These are phyloP conservation scores for Speleostelium caveatum DNA, from an alignment of 78 protist genomes.

Conservation along the genomic window DNA sequence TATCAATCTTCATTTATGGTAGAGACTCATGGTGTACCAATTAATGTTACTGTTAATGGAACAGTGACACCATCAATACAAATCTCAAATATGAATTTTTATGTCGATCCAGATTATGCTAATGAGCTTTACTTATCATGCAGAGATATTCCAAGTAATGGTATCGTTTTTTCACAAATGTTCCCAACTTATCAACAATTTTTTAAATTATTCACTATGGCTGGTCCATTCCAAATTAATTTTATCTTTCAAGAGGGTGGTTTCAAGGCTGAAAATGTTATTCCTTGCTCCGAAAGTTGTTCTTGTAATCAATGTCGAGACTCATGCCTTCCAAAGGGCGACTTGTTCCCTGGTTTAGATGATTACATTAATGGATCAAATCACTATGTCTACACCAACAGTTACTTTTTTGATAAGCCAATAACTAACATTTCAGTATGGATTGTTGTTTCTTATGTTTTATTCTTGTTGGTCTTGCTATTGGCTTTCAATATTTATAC, in stretches of 20 bases:
- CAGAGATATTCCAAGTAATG: constrained; percentile 17
- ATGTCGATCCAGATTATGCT: constrained; percentile 48
- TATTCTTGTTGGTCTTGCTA: constrained; percentile 13
- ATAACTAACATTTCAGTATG: constrained; percentile 31
- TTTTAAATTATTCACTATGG: constrained; percentile 1
- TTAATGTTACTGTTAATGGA: background rate
- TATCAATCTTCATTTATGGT: constrained; percentile 68
- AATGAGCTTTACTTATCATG: constrained; percentile 35
- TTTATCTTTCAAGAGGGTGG: constrained; percentile 20
- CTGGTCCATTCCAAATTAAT: constrained; percentile 8
- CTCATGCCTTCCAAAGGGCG: background rate
- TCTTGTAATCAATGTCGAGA: constrained; percentile 36
- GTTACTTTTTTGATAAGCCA: background rate
- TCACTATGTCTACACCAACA: background rate
- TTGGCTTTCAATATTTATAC: background rate
- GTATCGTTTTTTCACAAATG: background rate
- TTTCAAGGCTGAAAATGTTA: background rate
- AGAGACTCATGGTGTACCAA: background rate
- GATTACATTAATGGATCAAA: background rate
- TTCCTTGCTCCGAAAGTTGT: constrained; percentile 23
- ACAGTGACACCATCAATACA: too few relatives aligned
- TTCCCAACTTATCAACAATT: background rate
- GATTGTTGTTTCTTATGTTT: constrained; percentile 7
- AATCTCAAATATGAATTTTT: background rate
- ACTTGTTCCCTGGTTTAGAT: background rate